Conservation (phyloP, 78 protist genomes). For the Dictyostelium purpureum region DNA sequence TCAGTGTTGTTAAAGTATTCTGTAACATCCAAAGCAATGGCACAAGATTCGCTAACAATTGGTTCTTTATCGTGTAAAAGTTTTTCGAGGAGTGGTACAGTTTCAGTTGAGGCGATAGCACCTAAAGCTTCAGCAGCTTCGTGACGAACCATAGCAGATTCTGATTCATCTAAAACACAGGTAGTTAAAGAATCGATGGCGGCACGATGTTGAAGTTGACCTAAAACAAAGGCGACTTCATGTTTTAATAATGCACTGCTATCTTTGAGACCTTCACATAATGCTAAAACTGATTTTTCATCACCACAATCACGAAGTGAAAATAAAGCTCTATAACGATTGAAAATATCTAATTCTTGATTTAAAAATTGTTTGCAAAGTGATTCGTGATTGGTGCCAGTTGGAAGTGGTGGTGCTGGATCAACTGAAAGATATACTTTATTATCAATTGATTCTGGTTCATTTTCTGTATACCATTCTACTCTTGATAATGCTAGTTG, state of each 20-base stretch:
- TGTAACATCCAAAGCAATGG: conserved; percentile 86
- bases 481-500: conserved; percentile 61
- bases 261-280: conserved; percentile 59
- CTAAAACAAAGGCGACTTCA: conserved; percentile 90
- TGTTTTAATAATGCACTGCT: conserved; percentile 79
- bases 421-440: conserved; percentile 63
- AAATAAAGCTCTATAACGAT: conserved; percentile 80
- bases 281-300: conserved; percentile 51
- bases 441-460: conserved; percentile 32
- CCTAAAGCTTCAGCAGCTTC: conserved; percentile 93
- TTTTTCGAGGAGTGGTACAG: conserved; percentile 43
- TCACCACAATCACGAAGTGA: conserved; percentile 76
- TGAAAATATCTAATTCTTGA: conserved; percentile 51
- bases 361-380: conserved; percentile 40
- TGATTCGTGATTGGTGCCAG: background rate
- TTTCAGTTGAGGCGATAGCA: conserved; percentile 75
- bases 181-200: conserved; percentile 34
- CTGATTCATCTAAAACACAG: conserved; percentile 56
- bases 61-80: conserved; percentile 56
- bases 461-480: conserved; percentile 53
- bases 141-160: conserved; percentile 88
- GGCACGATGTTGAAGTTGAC: conserved; percentile 85
- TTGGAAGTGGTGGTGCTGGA: conserved; percentile 70
- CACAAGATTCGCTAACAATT: conserved; percentile 86
- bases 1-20: conserved; percentile 80